phyloP scores from a whole-genome alignment of 83 land plant genomes.

The Diphasiastrum complanatum region DNA sequence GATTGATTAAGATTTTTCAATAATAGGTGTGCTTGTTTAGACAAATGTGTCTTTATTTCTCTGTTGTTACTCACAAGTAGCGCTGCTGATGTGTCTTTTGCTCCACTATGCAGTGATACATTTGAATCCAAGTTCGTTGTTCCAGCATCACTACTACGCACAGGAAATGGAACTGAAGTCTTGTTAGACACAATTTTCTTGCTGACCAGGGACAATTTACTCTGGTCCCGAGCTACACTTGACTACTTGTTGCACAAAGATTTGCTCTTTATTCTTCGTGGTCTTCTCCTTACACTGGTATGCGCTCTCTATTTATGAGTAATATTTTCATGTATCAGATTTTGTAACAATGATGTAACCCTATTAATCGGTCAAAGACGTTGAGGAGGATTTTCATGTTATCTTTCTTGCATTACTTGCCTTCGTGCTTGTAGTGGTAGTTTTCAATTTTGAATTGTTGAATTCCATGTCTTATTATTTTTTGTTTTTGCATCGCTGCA shows the following conservation, averaged over 20 bases:
- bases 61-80: not conserved
- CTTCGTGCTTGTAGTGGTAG: too few species aligned
- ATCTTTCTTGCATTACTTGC: too few species aligned
- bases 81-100: not conserved
- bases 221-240: slow-evolving; percentile 57
- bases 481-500: slow-evolving; percentile 5
- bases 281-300: slow-evolving; percentile 46
- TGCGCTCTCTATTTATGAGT: too few species aligned
- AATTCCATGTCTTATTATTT: not conserved
- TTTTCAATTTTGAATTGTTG: too few species aligned
- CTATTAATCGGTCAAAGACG: not conserved
- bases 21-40: too few species aligned
- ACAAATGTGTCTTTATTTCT: too few species aligned
- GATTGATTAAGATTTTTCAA: too few species aligned
- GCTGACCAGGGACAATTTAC: slow-evolving; percentile 46
- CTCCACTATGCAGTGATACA: slow-evolving; percentile 19
- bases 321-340: too few species aligned
- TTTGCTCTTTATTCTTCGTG: slow-evolving; percentile 43
- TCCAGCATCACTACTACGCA: slow-evolving; percentile 18
- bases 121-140: slow-evolving; percentile 46
- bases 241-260: slow-evolving; percentile 44
- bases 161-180: slow-evolving; percentile 25
- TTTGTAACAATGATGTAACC: not conserved
- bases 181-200: slow-evolving; percentile 49
- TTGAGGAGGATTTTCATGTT: too few species aligned